These are phyloP conservation scores for Forsythia viridissima DNA, from an alignment of 257 asterid genomes.

Conservation along the genomic window DNA sequence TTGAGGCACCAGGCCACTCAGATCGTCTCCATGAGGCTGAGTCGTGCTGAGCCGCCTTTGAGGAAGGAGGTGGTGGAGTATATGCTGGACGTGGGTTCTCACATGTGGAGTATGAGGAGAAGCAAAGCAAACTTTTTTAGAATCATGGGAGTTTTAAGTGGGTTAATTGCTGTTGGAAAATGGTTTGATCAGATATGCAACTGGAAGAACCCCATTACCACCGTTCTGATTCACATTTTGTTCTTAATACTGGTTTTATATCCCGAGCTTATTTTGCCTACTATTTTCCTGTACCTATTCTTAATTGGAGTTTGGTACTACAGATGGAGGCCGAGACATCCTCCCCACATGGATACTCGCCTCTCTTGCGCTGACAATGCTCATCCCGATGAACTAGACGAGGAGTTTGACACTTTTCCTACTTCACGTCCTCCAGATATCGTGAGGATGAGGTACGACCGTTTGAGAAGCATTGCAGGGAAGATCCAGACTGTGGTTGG, in stretches of 20 bases:
- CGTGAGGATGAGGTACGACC: conserved; percentile 54
- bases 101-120: conserved; percentile 67
- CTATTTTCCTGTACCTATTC: conserved; percentile 52
- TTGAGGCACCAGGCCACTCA: conserved; percentile 59
- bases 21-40: conserved; percentile 47
- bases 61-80: conserved; percentile 55
- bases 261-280: conserved; percentile 55
- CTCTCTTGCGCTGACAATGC: conserved; percentile 49
- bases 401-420: conserved; percentile 58
- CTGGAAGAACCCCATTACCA: conserved; percentile 56
- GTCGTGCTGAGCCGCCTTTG: conserved; percentile 57
- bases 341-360: conserved; percentile 57
- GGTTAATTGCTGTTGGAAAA: conserved; percentile 47
- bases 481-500: conserved; percentile 55
- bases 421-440: conserved; percentile 50
- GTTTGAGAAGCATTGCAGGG: conserved; percentile 53
- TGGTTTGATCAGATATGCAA: conserved; percentile 59
- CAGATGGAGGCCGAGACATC: conserved; percentile 59
- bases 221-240: conserved; percentile 47
- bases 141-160: conserved; percentile 52
- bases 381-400: conserved; percentile 55
- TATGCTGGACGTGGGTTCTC: conserved; percentile 55
- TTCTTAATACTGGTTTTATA: conserved; percentile 47
- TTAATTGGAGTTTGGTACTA: conserved; percentile 54
- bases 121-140: conserved; percentile 57